Conservation (phyloP, 345 rosid genomes). For the Acer campestre region DNA sequence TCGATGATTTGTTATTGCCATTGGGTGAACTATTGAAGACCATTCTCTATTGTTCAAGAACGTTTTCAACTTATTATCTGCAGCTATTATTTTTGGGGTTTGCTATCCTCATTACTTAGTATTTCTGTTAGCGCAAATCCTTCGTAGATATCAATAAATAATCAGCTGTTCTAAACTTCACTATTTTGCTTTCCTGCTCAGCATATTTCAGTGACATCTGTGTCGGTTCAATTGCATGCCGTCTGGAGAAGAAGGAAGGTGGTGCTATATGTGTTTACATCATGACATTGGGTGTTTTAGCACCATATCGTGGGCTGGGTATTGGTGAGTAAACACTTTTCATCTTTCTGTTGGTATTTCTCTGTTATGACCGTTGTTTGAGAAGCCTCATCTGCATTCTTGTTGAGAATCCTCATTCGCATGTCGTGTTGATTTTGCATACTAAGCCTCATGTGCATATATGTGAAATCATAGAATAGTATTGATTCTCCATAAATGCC, state of each 20-base stretch:
- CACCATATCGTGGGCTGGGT: slow-evolving; percentile 94
- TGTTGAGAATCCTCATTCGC: neutral
- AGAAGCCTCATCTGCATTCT: neutral
- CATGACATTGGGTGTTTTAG: slow-evolving; percentile 97
- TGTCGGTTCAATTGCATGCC: slow-evolving; percentile 94
- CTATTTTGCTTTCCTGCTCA: slow-evolving; percentile 36
- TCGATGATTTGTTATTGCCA: neutral
- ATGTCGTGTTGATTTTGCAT: neutral
- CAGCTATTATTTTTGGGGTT: neutral
- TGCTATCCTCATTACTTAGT: neutral
- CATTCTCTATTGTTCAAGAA: neutral
- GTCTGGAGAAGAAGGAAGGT: slow-evolving; percentile 92
- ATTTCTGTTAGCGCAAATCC: neutral
- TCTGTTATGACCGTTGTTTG: neutral
- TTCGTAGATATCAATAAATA: neutral
- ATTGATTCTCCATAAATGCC: neutral
- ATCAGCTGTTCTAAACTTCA: neutral
- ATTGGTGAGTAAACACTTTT: slow-evolving; percentile 60
- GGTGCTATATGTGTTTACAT: slow-evolving; percentile 75
- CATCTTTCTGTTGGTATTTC: slow-evolving; percentile 1
- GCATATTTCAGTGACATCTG: slow-evolving; percentile 94
- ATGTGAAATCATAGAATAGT: neutral
- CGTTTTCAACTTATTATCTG: neutral
- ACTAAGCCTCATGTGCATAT: neutral
- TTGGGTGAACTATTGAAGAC: neutral